Conservation (phyloP, 1,284 basidiomycete species). For the Thecaphora frezii region DNA sequence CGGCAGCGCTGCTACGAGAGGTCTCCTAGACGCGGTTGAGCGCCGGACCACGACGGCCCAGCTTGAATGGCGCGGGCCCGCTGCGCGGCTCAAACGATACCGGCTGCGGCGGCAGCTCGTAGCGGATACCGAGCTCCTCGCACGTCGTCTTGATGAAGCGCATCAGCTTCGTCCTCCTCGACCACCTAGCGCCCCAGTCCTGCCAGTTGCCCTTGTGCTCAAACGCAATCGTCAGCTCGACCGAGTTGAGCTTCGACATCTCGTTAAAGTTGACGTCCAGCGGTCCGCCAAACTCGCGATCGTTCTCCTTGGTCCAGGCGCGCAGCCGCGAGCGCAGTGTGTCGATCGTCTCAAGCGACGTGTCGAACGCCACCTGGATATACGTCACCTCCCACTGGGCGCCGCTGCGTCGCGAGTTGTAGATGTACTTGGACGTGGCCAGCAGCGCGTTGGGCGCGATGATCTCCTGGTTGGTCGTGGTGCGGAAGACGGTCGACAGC, state of each 20-base stretch:
- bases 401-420: conserved; percentile 60
- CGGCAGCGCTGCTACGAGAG: too few species aligned
- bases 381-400: conserved; percentile 75
- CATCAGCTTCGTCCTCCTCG: conserved; percentile 52
- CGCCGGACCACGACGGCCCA: conserved; percentile 6
- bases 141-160: conserved; percentile 42
- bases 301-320: conserved; percentile 69
- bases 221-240: conserved; percentile 65
- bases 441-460: conserved; percentile 79
- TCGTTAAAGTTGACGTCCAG: conserved; percentile 57
- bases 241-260: conserved; percentile 54
- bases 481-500: conserved; percentile 76
- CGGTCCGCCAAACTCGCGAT: conserved; percentile 62
- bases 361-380: conserved; percentile 54
- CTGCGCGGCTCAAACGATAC: conserved; percentile 45
- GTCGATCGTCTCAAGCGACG: conserved; percentile 64
- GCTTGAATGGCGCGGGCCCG: conserved; percentile 30
- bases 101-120: conserved; percentile 49
- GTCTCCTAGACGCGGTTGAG: too few species aligned
- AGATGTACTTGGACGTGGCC: conserved; percentile 72
- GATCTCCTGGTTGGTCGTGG: conserved; percentile 75
- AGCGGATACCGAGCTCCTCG: conserved; percentile 42
- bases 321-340: conserved; percentile 68
- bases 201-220: conserved; percentile 84
- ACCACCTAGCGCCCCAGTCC: conserved; percentile 76